phyloP scores from a whole-genome alignment of 2,329 filamentous ascomycete genomes.

The Trichophyton rubrum region DNA sequence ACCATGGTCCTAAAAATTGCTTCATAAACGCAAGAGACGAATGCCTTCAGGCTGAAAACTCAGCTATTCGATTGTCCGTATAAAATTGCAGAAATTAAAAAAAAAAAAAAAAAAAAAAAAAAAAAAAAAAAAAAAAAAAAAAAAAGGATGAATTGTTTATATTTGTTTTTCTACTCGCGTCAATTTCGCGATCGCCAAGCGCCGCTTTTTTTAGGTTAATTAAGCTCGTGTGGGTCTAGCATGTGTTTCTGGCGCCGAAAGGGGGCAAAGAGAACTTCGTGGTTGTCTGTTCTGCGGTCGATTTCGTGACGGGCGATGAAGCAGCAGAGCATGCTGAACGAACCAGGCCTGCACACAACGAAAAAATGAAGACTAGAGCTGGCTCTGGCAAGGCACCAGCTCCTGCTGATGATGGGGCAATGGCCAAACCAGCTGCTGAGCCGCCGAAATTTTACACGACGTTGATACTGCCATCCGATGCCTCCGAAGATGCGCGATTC shows the following conservation, averaged over 20 bases:
- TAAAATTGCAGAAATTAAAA: not conserved
- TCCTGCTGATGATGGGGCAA: not conserved
- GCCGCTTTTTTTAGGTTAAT: not conserved
- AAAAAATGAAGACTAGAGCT: not conserved
- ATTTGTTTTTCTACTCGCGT: not conserved
- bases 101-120: not conserved
- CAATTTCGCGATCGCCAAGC: conserved; percentile 3
- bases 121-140: not conserved
- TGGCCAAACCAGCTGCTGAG: not conserved
- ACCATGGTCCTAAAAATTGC: not conserved
- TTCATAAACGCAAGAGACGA: not conserved
- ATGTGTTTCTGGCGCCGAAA: not conserved
- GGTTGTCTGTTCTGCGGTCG: no score
- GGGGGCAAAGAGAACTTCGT: not conserved
- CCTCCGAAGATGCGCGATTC: conserved; percentile 42
- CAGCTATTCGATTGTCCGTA: not conserved
- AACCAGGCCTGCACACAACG: not conserved
- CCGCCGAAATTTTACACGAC: conserved; percentile 32
- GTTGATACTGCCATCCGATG: conserved; percentile 45
- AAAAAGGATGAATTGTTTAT: not conserved
- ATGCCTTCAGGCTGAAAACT: not conserved
- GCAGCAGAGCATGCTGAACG: not conserved
- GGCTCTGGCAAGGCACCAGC: not conserved
- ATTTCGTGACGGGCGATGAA: not conserved
- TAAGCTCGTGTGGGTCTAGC: conserved; percentile 2